These are phyloP conservation scores for Clavispora phyllophila DNA, from an alignment of 805 yeast species.

Conservation along the genomic window DNA sequence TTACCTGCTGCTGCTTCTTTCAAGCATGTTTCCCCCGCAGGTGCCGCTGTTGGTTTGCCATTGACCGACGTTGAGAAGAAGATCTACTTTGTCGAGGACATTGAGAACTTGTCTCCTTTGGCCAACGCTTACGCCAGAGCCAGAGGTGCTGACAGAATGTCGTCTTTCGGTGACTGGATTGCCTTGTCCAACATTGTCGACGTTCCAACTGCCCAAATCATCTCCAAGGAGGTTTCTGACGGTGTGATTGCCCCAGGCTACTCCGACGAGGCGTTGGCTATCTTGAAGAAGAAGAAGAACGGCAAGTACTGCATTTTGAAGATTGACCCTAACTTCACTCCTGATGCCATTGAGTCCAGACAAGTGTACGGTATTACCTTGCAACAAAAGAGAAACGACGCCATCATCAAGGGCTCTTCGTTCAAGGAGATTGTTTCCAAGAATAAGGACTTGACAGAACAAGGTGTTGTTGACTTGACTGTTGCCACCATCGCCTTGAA, in stretches of 20 bases:
- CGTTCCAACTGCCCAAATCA: slow-evolving; percentile 92
- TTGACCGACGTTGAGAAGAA: slow-evolving; percentile 87
- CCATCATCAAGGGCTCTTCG: slow-evolving; percentile 83
- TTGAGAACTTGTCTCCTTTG: slow-evolving; percentile 91
- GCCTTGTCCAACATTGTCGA: slow-evolving; percentile 97
- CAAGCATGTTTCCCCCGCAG: slow-evolving; percentile 99
- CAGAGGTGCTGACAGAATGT: slow-evolving; percentile 99
- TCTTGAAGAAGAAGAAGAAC: slow-evolving; percentile 87
- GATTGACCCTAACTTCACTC: slow-evolving; percentile 90
- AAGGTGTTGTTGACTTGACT: slow-evolving; percentile 87
- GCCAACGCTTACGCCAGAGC: slow-evolving; percentile 99
- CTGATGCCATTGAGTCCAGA: slow-evolving; percentile 79
- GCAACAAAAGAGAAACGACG: slow-evolving; percentile 97
- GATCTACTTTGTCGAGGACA: slow-evolving; percentile 90
- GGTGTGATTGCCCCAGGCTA: slow-evolving; percentile 99
- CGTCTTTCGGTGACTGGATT: slow-evolving; percentile 97
- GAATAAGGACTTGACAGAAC: slow-evolving; percentile 83
- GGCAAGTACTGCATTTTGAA: slow-evolving; percentile 97
- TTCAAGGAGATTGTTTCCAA: slow-evolving; percentile 88
- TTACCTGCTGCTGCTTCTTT: slow-evolving; percentile 98
- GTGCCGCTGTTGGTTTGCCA: slow-evolving; percentile 96
- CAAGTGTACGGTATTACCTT: slow-evolving; percentile 94
- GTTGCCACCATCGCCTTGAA: slow-evolving; percentile 97
- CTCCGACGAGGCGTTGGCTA: slow-evolving; percentile 84
- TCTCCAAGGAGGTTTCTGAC: slow-evolving; percentile 95